These are phyloP conservation scores for Bocquillonia castaneifolia DNA, from an alignment of 441 rosid species.

Conservation along the genomic window DNA sequence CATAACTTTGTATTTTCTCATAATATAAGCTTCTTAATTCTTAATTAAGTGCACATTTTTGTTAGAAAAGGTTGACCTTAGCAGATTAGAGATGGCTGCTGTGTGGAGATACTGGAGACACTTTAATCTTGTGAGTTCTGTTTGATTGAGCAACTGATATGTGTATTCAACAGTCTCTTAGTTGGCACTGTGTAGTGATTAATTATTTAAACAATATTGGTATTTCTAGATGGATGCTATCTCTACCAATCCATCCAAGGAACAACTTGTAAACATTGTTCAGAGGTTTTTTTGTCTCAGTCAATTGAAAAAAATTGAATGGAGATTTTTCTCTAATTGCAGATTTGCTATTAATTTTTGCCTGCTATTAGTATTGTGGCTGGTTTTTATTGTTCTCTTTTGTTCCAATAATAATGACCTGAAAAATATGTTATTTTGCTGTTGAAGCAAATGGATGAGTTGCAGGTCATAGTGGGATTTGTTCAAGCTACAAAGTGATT, in stretches of 20 bases:
- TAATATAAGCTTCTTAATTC: too few species aligned
- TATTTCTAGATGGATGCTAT: slow-evolving; percentile 58
- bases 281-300: slow-evolving; percentile 95
- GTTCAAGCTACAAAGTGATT: slow-evolving; percentile 83
- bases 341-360: too few species aligned
- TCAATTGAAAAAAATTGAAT: slow-evolving; percentile 28
- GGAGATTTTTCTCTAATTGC: too few species aligned
- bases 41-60: neutral
- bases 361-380: neutral
- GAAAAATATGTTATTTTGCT: neutral
- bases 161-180: neutral
- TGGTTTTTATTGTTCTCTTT: neutral
- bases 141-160: neutral
- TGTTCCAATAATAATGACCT: neutral
- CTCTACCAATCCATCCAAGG: slow-evolving; percentile 82
- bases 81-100: slow-evolving; percentile 89
- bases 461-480: slow-evolving; percentile 89
- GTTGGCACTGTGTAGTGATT: neutral
- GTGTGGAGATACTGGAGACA: slow-evolving; percentile 81
- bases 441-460: slow-evolving; percentile 87
- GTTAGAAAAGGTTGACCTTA: slow-evolving; percentile 73
- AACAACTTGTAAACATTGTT: slow-evolving; percentile 72
- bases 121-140: slow-evolving; percentile 77
- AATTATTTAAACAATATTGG: neutral
- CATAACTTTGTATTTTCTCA: too few species aligned